Percentiles rank a stretch among this genome's conserved stretches.
phyloP scores from a whole-genome alignment of 306 rosid genomes.

The Pyrus pyrifolia region DNA sequence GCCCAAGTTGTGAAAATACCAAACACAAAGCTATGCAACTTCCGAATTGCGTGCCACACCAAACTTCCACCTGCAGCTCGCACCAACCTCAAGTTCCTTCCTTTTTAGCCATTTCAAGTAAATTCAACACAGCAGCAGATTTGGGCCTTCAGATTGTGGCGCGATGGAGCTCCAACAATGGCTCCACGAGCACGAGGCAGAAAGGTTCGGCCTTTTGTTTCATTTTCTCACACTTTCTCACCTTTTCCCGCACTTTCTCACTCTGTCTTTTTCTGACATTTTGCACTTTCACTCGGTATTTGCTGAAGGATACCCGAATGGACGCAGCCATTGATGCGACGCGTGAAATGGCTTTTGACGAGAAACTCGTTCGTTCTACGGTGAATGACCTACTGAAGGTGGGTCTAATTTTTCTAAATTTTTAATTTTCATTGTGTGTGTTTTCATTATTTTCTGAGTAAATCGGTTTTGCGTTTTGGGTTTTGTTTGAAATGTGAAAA shows the following conservation, averaged over 20 bases:
- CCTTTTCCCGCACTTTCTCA: not conserved
- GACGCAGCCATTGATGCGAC: constrained; percentile 54
- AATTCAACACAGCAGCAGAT: not conserved
- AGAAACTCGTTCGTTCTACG: constrained; percentile 20
- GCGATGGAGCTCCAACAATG: not conserved
- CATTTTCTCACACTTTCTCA: not conserved
- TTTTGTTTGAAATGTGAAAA: not conserved
- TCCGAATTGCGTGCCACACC: not conserved
- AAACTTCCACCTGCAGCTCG: not conserved
- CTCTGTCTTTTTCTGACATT: not conserved
- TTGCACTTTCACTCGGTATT: not conserved
- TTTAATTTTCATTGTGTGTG: not conserved
- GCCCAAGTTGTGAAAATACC: not conserved
- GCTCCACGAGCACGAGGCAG: constrained; percentile 1
- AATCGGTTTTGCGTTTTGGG: not conserved
- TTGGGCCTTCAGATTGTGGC: not conserved
- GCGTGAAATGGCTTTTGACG: constrained; percentile 27
- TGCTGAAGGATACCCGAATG: constrained; percentile 31
- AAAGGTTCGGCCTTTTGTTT: not conserved
- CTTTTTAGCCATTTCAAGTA: not conserved
- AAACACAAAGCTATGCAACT: not conserved
- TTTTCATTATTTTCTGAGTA: not conserved
- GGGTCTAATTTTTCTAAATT: not conserved
- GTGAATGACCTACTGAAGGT: constrained; percentile 34
- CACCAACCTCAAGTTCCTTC: not conserved